Conservation (phyloP, 768 basidiomycete genomes). For the Podaxis rugospora region DNA sequence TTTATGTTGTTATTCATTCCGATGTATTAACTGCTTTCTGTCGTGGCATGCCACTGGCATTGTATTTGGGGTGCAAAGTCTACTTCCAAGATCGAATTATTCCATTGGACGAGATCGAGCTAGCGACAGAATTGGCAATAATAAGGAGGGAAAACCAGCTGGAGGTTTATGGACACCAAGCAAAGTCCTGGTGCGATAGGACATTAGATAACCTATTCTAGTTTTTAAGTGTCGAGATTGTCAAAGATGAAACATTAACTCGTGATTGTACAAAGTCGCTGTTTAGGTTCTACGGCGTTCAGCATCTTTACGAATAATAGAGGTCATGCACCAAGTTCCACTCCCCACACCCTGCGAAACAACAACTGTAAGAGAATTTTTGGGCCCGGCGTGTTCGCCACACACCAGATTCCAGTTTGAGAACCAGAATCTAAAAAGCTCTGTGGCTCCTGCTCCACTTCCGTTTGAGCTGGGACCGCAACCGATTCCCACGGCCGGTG, state of each 20-base stretch:
- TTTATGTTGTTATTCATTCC: background rate
- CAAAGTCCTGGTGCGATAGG: slow-evolving; percentile 16
- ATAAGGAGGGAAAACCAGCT: slow-evolving; percentile 14
- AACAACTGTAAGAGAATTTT: slow-evolving; percentile 28
- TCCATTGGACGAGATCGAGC: slow-evolving; percentile 20
- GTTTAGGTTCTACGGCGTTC: no score
- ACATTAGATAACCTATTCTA: slow-evolving; percentile 21
- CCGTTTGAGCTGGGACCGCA: slow-evolving; percentile 51
- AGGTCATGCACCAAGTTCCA: background rate
- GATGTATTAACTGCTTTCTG: background rate
- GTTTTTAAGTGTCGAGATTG: background rate
- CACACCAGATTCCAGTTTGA: slow-evolving; percentile 36
- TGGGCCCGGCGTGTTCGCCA: slow-evolving; percentile 65
- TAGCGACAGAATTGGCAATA: slow-evolving; percentile 18
- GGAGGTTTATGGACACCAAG: background rate
- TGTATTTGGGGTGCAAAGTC: slow-evolving; percentile 23
- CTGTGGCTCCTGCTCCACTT: slow-evolving; percentile 31
- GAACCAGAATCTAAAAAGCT: background rate
- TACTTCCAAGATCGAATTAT: slow-evolving; percentile 19
- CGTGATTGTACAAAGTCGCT: no score
- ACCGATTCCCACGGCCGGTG: slow-evolving; percentile 43
- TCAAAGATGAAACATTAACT: no score
- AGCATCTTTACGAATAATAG: background rate
- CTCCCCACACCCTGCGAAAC: slow-evolving; percentile 14
- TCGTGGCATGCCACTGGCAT: slow-evolving; percentile 14